Percentiles rank a stretch among this genome's conserved stretches.
phyloP scores from a whole-genome alignment of 176 grass and related monocot species.

The Sorghum bicolor region Sorghum_bicolor_NCBIv3 NC_012878.2:50626001-50626500 shows the following conservation, averaged over 20 bases:
- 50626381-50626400: not conserved
- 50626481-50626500: no score
- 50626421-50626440: not conserved
- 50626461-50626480: not conserved
- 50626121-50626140: conserved; percentile 30
- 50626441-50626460: not conserved
- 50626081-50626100: conserved; percentile 9
- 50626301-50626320: not conserved
- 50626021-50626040: not conserved
- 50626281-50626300: not conserved
- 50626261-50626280: not conserved
- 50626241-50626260: not conserved
- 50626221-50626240: not conserved
- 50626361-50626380: not conserved
- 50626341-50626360: not conserved
- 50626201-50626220: not conserved
- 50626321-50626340: not conserved
- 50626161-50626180: no score
- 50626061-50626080: not conserved
- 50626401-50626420: no score
- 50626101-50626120: not conserved
- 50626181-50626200: not conserved
- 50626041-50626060: conserved; percentile 1
- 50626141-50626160: not conserved
- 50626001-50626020: conserved; percentile 32